Evolutionary conservation across 805 yeast genomes (phyloP), one percentile per base, ranked within the genome.

Genomic region (Wickerhamomyces rabaulensis): DNA sequence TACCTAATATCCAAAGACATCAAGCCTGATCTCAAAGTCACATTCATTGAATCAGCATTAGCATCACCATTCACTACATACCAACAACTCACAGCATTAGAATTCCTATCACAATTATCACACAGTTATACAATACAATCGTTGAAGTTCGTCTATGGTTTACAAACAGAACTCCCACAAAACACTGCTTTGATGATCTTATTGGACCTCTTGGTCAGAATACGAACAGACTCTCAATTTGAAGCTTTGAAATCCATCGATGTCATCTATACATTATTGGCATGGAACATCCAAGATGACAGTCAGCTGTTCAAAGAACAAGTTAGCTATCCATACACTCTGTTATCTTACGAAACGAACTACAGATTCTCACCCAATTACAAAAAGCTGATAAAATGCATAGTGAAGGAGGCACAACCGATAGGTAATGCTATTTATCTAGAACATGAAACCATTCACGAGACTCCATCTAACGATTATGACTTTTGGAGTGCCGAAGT

Each of bases 401-500:
- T n/a, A 2, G 35, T 40, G 10, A 20, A 27, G 31, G 31, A 27
- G 31, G 31, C n/a, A 4, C 31, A 27, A 27, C n/a, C 31, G 31
- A 27, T 27, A 27, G 31, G n/a, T 13, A 25, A 25, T 13, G 27
- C 27, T 9, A 13, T 27, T 8, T 27, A 12, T 27, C 31, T 27
- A 13, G n/a, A 13, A n/a, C 31, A 12, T 27, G 31, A 27, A 27
- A 12, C 10, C n/a, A 27, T 27, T 27, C 31, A 27, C 10, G 31
- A 27, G n/a, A 13, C 31, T 25, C 27, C 27, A 25, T 25, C 27
- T 3, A 26, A n/a, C 9, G 58, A 52, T 42, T 29, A 19, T 25
- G 40, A 40, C 10, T 57, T 56, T 35, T 57, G 60, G 58, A 57
- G 61, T 29, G 39, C 31, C 15, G 57, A 57, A 36, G 46, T 51